Evolutionary conservation across 2,329 filamentous ascomycete species (phyloP).

Genomic region (Fusarium ramigenum): DNA sequence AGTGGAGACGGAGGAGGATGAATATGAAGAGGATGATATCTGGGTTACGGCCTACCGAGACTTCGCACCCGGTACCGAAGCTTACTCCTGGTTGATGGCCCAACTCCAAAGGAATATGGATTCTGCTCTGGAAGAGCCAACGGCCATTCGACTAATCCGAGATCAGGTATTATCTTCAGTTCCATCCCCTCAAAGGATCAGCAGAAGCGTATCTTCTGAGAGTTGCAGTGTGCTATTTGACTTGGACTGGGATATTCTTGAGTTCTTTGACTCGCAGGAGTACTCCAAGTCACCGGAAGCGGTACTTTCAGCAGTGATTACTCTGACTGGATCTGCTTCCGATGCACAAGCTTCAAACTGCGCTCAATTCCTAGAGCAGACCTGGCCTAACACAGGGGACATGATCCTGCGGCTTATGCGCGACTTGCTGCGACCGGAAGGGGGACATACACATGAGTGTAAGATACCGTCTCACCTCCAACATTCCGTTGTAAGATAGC

Average conservation of each 20-base stretch:
- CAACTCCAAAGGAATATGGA: not conserved
- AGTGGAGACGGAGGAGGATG: not conserved
- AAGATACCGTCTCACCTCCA: not conserved
- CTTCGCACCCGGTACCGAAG: not conserved
- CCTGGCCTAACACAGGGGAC: not conserved
- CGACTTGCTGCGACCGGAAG: not conserved
- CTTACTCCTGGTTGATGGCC: not conserved
- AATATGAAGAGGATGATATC: not conserved
- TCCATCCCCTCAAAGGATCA: not conserved
- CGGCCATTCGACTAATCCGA: not conserved
- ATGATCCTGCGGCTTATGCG: not conserved
- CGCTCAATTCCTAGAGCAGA: not conserved
- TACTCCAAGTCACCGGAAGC: not conserved
- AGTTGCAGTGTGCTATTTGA: not conserved
- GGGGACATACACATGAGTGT: not conserved
- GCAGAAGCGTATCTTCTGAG: not conserved
- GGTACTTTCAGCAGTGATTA: accelerated
- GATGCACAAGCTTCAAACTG: not conserved
- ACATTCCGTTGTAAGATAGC: too few relatives aligned
- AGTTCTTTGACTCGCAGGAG: not conserved
- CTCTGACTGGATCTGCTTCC: not conserved
- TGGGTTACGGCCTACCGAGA: not conserved
- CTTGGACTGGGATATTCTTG: not conserved
- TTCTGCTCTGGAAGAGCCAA: not conserved
- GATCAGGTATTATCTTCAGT: not conserved